Percentiles rank a stretch among this genome's conserved stretches.
Evolutionary conservation across 73 alveolate genomes (phyloP).

Genomic region (Paramecium octaurelia): DNA sequence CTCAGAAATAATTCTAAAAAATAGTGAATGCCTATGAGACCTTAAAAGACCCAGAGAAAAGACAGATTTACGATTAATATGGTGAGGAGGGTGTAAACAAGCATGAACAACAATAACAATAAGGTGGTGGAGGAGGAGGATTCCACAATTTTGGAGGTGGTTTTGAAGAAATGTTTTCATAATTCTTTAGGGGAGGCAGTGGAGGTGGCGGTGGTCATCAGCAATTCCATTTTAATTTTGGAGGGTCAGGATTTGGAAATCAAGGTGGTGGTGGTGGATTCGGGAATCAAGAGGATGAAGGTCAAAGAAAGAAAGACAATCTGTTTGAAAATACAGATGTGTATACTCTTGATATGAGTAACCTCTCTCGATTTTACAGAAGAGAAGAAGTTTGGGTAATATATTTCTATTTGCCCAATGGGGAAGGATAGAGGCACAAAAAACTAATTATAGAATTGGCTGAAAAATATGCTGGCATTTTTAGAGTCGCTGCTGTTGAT

Average conservation of each 20-base stretch:
- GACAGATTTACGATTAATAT: conserved; percentile 82
- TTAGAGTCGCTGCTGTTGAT: conserved; percentile 95
- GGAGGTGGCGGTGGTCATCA: conserved; percentile 48
- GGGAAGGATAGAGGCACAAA: conserved; percentile 68
- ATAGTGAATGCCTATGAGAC: conserved; percentile 93
- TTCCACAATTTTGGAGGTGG: conserved; percentile 70
- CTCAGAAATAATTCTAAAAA: conserved; percentile 81
- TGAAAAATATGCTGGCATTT: conserved; percentile 91
- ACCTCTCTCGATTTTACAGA: conserved; percentile 82
- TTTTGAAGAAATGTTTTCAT: conserved; percentile 86
- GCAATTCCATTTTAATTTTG: conserved; percentile 31
- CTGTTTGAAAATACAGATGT: conserved; percentile 88
- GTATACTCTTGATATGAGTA: conserved; percentile 79
- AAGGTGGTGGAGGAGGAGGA: conserved; percentile 53
- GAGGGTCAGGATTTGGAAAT: neutral
- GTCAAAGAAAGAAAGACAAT: conserved; percentile 70
- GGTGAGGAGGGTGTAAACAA: conserved; percentile 88
- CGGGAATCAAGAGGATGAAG: conserved; percentile 67
- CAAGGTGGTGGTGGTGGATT: conserved; percentile 37
- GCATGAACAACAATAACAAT: neutral
- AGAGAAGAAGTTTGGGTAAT: conserved; percentile 96
- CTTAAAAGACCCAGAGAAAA: conserved; percentile 78
- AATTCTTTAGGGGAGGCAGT: conserved; percentile 93
- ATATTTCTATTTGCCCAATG: conserved; percentile 76
- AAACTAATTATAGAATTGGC: conserved; percentile 83